These are phyloP conservation scores for Penicillium sp. DNA, from an alignment of 2,329 filamentous ascomycete genomes.

Conservation along the genomic window DNA sequence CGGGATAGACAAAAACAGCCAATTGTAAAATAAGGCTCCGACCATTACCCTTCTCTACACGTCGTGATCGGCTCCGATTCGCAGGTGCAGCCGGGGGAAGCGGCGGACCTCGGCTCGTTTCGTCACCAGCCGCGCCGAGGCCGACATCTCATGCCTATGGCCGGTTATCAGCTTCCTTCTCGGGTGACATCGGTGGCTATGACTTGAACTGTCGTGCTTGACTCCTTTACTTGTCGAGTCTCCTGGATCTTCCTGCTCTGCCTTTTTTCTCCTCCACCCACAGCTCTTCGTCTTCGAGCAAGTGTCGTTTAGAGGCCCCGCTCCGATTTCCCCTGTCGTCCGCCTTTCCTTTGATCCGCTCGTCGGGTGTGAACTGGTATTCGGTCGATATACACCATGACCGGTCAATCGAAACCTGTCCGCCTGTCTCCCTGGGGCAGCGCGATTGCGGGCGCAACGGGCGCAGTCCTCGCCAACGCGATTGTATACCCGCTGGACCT, in stretches of 20 bases:
- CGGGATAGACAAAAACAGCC: not conserved
- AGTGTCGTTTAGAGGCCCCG: conserved; percentile 16
- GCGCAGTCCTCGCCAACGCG: conserved; percentile 91
- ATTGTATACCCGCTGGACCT: conserved; percentile 96
- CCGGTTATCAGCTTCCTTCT: conserved; percentile 15
- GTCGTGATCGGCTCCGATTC: not conserved
- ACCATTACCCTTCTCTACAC: not conserved
- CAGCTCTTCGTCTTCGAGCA: conserved; percentile 13
- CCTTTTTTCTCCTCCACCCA: not conserved
- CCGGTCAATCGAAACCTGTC: conserved; percentile 61
- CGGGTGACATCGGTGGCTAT: conserved; percentile 23
- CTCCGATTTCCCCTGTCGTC: conserved; percentile 20
- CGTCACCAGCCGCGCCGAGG: conserved; percentile 35
- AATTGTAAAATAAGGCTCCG: not conserved
- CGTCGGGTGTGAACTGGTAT: conserved; percentile 3
- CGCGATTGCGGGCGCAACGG: conserved; percentile 86
- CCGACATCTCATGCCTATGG: conserved; percentile 18
- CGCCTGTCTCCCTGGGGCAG: conserved; percentile 86
- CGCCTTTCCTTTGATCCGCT: conserved; percentile 5
- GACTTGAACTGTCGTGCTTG: conserved; percentile 8
- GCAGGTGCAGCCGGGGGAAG: conserved; percentile 6
- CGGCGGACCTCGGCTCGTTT: conserved; percentile 35
- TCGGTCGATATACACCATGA: conserved; percentile 40
- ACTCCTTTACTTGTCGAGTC: not conserved
- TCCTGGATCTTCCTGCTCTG: not conserved